phyloP scores from a whole-genome alignment of 345 rosid species.

The Salix dunnii region DNA sequence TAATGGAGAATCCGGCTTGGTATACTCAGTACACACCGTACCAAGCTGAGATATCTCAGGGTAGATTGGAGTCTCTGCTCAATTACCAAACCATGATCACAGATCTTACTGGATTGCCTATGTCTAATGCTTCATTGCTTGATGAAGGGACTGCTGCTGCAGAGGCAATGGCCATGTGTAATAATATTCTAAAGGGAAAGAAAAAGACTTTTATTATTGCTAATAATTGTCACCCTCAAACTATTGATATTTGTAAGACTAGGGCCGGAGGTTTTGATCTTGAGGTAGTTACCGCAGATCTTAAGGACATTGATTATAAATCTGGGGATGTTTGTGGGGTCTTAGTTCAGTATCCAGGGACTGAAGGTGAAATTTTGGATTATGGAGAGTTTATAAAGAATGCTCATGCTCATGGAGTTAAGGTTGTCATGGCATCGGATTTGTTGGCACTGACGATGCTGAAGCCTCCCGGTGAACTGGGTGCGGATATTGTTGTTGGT shows the following conservation, averaged over 20 bases:
- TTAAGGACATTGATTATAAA: conserved; percentile 73
- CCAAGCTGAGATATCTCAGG: conserved; percentile 96
- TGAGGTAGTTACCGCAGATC: conserved; percentile 63
- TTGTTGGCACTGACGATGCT: conserved; percentile 83
- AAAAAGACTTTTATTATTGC: conserved; percentile 89
- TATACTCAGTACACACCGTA: conserved; percentile 97
- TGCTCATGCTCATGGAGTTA: conserved; percentile 87
- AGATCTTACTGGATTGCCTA: conserved; percentile 88
- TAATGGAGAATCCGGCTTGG: conserved; percentile 98
- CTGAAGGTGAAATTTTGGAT: conserved; percentile 89
- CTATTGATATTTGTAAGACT: conserved; percentile 88
- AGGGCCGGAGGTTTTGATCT: conserved; percentile 86
- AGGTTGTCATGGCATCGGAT: conserved; percentile 97
- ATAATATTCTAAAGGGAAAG: conserved; percentile 79
- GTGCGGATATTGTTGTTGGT: conserved; percentile 93
- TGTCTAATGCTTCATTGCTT: conserved; percentile 90
- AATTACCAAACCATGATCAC: conserved; percentile 86
- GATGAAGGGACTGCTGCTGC: conserved; percentile 99
- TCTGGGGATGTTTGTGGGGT: conserved; percentile 94
- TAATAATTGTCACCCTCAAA: conserved; percentile 85
- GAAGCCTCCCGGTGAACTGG: conserved; percentile 96
- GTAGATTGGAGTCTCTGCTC: conserved; percentile 83
- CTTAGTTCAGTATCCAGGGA: conserved; percentile 93
- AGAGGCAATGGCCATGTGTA: conserved; percentile 99
- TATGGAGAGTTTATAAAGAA: conserved; percentile 79